Percentiles rank a stretch among this genome's conserved stretches.
Conservation (phyloP, 179 eudicot genomes). For the Gypsophila paniculata region DNA sequence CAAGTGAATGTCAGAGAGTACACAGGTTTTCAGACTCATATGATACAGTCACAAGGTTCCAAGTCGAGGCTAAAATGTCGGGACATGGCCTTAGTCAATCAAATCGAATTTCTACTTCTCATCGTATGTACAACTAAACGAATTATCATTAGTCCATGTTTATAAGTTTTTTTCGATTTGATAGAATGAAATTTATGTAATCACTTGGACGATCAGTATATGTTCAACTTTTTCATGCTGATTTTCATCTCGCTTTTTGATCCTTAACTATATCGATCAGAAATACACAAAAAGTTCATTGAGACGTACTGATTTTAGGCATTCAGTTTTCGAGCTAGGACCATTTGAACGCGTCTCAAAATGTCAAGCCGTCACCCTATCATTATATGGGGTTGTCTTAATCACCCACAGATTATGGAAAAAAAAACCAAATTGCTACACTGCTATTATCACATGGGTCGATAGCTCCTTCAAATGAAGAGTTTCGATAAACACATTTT, state of each 20-base stretch:
- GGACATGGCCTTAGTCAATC: slow-evolving; percentile 15
- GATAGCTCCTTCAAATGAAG: no score
- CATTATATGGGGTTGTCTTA: no score
- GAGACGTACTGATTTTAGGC: no score
- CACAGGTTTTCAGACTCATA: slow-evolving; percentile 24
- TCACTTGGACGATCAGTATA: not conserved
- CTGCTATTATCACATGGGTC: no score
- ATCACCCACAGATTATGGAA: no score
- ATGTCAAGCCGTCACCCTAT: no score
- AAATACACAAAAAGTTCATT: no score
- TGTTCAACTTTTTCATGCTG: not conserved
- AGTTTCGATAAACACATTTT: no score
- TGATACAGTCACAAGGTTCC: slow-evolving; percentile 33
- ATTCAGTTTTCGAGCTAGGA: no score
- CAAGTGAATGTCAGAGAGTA: slow-evolving; percentile 19
- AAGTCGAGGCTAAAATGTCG: slow-evolving; percentile 7
- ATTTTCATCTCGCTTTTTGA: not conserved
- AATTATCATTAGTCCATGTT: not conserved
- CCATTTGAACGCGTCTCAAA: no score
- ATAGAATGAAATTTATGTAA: not conserved
- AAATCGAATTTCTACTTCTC: slow-evolving; percentile 14
- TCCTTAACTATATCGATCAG: not conserved
- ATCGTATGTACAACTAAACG: slow-evolving; percentile 20
- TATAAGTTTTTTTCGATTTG: not conserved
- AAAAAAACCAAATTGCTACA: no score